Evolutionary conservation across 78 protist genomes (phyloP), one percentile per base, ranked within the genome.

Genomic region (Dictyostelium intermedium): DNA sequence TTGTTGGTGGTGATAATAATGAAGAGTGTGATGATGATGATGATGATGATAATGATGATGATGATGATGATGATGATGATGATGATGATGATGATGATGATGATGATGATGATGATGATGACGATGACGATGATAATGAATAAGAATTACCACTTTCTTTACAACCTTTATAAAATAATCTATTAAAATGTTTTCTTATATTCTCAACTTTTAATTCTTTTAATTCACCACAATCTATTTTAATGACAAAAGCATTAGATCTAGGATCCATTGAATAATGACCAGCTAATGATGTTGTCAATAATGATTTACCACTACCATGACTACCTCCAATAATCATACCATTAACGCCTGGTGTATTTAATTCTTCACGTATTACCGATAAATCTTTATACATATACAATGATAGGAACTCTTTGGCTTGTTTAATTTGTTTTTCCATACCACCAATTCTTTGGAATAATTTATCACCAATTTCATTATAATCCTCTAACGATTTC

Each of bases 401-500:
- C 32, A 87, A 23, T 30, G 76, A 23, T 43, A 87, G 23, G 63
- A 60, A 87, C 27, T 87, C 85, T 66, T 27, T 47, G 0, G 93
- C 16, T 23, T 77, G 34, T n/a, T 87, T 63, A 27, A 87, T 79
- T 69, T 56, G 41, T 41, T 76, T 34, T 30, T 60, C 72, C 77
- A 87, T 87, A 66, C 93, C 93, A 77, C 93, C 93, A 11, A 87
- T 34, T 16, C 85, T 37, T n/a, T 53, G 10, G 27, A 74, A 74
- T 11, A 87, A 32, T 74, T 11, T 27, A 32, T 30, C 37, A n/a
- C 79, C 77, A 87, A 78, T 63, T 32, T 87, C 85, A 32, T 45
- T 50, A 43, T 13, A 87, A 45, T 87, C 93, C 3, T 87, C 85
- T 11, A 87, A 78, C 41, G 41, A n/a, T 23, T 43, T 56, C 30